A percentile compares a stretch with the other conserved stretches of the same genome.
Evolutionary conservation across 2,329 filamentous ascomycete genomes (phyloP).

Genomic region (Nannizziopsis arthrosporioides): DNA sequence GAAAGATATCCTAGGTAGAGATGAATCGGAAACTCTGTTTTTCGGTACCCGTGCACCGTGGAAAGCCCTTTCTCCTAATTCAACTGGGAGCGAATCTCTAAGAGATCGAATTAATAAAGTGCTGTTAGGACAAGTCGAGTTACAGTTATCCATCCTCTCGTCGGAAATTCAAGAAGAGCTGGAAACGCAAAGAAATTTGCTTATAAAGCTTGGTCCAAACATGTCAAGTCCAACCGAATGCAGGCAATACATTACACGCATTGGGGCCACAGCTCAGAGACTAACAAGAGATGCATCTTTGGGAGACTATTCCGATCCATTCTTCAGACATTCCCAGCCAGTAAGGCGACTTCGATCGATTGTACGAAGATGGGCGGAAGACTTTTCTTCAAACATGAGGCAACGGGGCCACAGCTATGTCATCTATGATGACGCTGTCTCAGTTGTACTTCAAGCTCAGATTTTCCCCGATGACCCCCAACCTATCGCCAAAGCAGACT

Average conservation of each 20-base stretch:
- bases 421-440: conserved; percentile 13
- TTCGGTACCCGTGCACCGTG: conserved; percentile 24
- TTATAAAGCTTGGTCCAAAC: conserved; percentile 20
- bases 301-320: conserved; percentile 19
- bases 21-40: conserved; percentile 25
- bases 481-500: conserved; percentile 12
- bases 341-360: conserved; percentile 17
- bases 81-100: conserved; percentile 24
- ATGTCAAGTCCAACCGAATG: conserved; percentile 17
- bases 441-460: conserved; percentile 1
- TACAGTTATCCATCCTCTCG: conserved; percentile 29
- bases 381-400: conserved; percentile 18
- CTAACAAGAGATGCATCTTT: conserved; percentile 19
- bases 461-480: conserved; percentile 13
- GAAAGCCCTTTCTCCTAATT: conserved; percentile 17
- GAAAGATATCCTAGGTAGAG: conserved; percentile 18
- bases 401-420: conserved; percentile 17
- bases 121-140: conserved; percentile 25
- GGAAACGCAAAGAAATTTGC: conserved; percentile 23
- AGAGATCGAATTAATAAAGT: conserved; percentile 25
- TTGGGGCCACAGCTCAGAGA: conserved; percentile 17
- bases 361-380: conserved; percentile 18
- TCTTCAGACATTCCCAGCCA: conserved; percentile 16
- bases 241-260: conserved; percentile 16
- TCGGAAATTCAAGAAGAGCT: conserved; percentile 25